Conservation (phyloP, 495 filamentous ascomycete genomes). For the Lasiosphaeria hispida region DNA sequence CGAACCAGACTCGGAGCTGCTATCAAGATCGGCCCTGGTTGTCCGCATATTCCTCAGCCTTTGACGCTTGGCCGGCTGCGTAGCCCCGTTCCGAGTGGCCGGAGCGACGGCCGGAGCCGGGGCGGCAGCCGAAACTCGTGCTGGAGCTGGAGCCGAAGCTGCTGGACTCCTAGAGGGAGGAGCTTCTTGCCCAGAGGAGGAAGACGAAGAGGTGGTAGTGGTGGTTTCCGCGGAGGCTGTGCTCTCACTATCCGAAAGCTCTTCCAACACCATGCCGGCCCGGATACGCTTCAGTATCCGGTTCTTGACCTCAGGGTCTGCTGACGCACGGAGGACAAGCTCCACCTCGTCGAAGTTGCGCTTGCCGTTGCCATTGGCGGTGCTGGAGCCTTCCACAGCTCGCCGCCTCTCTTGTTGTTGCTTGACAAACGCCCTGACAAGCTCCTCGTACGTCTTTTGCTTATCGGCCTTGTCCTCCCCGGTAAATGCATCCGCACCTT, state of each 20-base stretch:
- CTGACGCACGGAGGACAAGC: conserved; percentile 39
- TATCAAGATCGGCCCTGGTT: conserved; percentile 31
- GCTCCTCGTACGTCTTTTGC: conserved; percentile 54
- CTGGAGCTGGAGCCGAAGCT: not conserved
- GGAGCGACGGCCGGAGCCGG: conserved; percentile 29
- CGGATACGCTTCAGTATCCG: conserved; percentile 51
- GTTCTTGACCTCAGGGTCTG: conserved; percentile 44
- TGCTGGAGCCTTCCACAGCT: conserved; percentile 13
- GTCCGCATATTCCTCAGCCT: conserved; percentile 52
- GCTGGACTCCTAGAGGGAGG: not conserved
- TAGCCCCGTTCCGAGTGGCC: conserved; percentile 41
- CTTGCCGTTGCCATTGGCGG: conserved; percentile 28
- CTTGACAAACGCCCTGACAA: conserved; percentile 45
- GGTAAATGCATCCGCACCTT: conserved; percentile 39
- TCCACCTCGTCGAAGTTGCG: conserved; percentile 47
- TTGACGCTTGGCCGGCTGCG: conserved; percentile 51
- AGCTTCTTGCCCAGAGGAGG: conserved; percentile 15
- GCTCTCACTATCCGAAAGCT: conserved; percentile 44
- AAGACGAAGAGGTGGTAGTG: conserved; percentile 30
- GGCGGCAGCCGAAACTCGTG: too few species aligned
- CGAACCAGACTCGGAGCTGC: conserved; percentile 23
- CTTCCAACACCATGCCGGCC: conserved; percentile 44
- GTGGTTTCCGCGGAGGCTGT: conserved; percentile 23
- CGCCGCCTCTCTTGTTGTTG: conserved; percentile 24
- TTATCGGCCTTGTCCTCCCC: conserved; percentile 43